Conservation (phyloP, 1,284 basidiomycete genomes). For the Lignosus rhinocerotis region DNA sequence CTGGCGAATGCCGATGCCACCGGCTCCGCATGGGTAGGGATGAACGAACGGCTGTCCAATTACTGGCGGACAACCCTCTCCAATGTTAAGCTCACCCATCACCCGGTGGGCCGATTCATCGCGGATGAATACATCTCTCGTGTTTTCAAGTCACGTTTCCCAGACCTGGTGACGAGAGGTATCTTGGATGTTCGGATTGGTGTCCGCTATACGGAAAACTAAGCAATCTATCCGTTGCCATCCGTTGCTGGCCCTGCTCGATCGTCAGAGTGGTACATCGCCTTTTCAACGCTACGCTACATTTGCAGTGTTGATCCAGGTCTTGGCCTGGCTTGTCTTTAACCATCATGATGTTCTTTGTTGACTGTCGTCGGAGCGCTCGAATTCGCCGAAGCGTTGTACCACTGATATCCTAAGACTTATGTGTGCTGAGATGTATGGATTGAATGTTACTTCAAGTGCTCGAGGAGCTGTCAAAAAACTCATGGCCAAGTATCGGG, state of each 20-base stretch:
- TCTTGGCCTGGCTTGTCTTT: no score
- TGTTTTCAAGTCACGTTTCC: background rate
- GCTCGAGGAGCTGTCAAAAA: no score
- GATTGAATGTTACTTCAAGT: no score
- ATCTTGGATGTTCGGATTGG: conserved; percentile 4
- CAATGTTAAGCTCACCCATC: conserved; percentile 6
- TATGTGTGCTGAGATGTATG: no score
- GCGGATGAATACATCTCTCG: background rate
- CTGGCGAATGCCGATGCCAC: background rate
- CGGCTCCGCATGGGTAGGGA: background rate
- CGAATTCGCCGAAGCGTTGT: no score
- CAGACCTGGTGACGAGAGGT: background rate
- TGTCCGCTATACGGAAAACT: background rate
- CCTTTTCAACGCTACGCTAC: no score
- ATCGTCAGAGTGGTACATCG: no score
- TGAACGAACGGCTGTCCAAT: background rate
- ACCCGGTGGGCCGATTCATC: conserved; percentile 5
- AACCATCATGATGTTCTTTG: no score
- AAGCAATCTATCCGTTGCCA: background rate
- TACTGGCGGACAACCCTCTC: conserved; percentile 2
- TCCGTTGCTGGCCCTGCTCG: background rate
- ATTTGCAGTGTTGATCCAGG: no score
- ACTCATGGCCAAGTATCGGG: no score
- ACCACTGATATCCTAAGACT: no score
- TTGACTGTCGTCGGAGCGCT: no score